Base-by-base conservation (phyloP, 1,284 basidiomycete genomes). In the Ustilago vetiveriae region DNA sequence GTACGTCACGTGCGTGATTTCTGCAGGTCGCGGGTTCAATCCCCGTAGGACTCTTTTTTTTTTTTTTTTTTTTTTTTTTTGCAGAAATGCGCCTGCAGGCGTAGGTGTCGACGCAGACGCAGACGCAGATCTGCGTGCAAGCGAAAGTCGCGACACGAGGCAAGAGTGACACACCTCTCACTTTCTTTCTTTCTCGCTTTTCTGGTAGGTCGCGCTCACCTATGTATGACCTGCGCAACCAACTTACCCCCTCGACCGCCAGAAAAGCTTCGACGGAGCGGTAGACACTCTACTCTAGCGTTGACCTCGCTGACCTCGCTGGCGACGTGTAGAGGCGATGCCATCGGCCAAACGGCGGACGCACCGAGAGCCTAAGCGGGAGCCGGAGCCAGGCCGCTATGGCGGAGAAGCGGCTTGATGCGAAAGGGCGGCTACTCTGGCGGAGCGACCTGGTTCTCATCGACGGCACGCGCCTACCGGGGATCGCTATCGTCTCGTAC, bases 381-480 rank as follows among this genome's bases (percentile, higher is more conserved):
- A 43, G 36, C 26, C 41, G 39, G 16, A 43, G 53, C 53, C 45
- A 24, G 44, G 53, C 53, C 36, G 45, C 39, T 35, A 47, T 47
- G 53, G 45, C 45, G n/a, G n/a, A n/a, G n/a, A 42, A 41, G 32
- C 38, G 42, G 30, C 42, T 39, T 44, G 42, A 38, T 53, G 42
- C 50, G 45, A 76, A 74, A 42, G 68, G 70, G 10, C 47, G 76
- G 38, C 55, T 77, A 37, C 72, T 81, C 11, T 81, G 78, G 75
- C 65, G 71, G 13, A 78, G 77, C 24, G 47, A 56, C 23, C 58
- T 81, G n/a, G 48, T 69, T 8, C 51, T 81, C 27, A 44, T 59
- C 19, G 79, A 81, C 51, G 78, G 78, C 8, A 79, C 76, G 6
- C 54, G 56, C 6, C 42, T 81, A 3, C 69, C 72, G 16, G 79